Evolutionary conservation across 345 rosid genomes (phyloP), one percentile per base, ranked within the genome.

Genomic region (Erodium maritimum): DNA sequence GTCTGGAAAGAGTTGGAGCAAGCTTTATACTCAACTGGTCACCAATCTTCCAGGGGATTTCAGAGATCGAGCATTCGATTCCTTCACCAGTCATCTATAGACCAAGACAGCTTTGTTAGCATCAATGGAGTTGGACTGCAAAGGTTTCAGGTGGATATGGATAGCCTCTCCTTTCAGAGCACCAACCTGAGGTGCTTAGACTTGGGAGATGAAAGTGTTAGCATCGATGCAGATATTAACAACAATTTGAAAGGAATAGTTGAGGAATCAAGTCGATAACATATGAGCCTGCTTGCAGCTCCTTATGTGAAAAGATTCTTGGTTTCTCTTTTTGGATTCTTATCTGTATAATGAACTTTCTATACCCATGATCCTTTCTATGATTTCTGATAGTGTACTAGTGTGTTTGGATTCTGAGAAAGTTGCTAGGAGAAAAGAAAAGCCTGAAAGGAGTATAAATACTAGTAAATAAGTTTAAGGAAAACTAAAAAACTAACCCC

Each of bases 131-230:
- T 80, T 18, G 57, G 69, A n/a, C 70, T 72, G 17, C 81, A 80
- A n/a, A 77, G 66, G 61, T 85, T 85, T 63, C 73, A n/a, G 0
- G 61, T 80, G 16, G 84, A 82, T 21, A 64, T 80, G 79, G 91
- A 82, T 25, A 69, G 74, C 45, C 5, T 64, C 53, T 78, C 74
- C 0, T 71, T 74, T 61, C 73, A 59, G 46, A 71, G 72, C 51
- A 19, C 66, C 16, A 69, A 79, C 77, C 50, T 80, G 50, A 71
- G 75, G 73, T 67, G 75, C 63, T 72, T 85, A 17, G 82, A 80
- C 60, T 54, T 52, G 17, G 18, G 7, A 25, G 33, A 25, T 25
- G 4, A 56, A 7, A 78, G 67, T 56, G 12, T 67, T 55, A 60
- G 75, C 67, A 23, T 78, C 37, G 79, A 80, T 33, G 55, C 61